Conservation (phyloP, 176 grass and related monocot species). For the Olyra latifolia region DNA sequence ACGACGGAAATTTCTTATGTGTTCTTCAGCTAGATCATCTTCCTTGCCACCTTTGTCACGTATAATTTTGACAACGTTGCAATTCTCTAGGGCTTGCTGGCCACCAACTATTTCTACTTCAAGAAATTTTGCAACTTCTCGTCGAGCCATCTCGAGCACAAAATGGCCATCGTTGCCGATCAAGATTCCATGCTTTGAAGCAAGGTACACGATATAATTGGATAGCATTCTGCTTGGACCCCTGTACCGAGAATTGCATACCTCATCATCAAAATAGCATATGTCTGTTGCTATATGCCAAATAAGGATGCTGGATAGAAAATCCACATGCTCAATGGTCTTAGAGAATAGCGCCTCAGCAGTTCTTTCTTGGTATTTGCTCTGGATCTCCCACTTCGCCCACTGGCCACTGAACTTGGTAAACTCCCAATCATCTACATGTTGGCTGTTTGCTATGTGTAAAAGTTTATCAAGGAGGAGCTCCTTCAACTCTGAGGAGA, state of each 20-base stretch:
- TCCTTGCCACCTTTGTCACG: not conserved
- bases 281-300: conserved; percentile 47
- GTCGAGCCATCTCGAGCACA: too few species aligned
- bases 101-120: too few species aligned
- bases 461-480: conserved; percentile 20
- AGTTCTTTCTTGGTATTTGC: not conserved
- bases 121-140: too few species aligned
- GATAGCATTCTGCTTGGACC: not conserved
- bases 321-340: conserved; percentile 20
- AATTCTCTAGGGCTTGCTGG: too few species aligned
- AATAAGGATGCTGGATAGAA: conserved; percentile 34
- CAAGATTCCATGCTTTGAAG: not conserved
- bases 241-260: not conserved
- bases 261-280: conserved; percentile 6
- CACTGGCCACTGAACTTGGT: conserved; percentile 23
- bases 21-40: not conserved
- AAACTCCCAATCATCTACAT: not conserved
- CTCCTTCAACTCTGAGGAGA: not conserved
- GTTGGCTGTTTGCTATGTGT: not conserved
- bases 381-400: not conserved
- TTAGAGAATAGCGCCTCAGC: not conserved
- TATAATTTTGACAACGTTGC: too few species aligned
- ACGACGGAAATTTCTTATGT: not conserved
- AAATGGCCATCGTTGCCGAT: too few species aligned
- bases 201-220: not conserved